These are phyloP conservation scores for Yamadazyma atlantica DNA, from an alignment of 1,139 yeast species.

Conservation along the genomic window DNA sequence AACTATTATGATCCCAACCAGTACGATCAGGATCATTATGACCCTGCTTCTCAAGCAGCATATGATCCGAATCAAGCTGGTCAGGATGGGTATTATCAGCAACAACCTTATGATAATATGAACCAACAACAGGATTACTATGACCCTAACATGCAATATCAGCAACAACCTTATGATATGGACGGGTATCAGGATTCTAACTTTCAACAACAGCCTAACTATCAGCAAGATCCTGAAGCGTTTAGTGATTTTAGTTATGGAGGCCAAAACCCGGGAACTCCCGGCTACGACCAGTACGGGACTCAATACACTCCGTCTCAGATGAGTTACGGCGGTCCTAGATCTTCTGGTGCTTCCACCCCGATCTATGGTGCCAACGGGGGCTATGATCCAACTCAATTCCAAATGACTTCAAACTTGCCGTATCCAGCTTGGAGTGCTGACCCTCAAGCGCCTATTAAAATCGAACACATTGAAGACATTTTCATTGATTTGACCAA, in stretches of 20 bases:
- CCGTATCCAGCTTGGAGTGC: conserved; percentile 98
- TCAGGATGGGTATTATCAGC: conserved; percentile 49
- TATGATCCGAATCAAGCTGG: conserved; percentile 46
- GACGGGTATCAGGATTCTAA: conserved; percentile 46
- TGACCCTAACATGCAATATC: conserved; percentile 54
- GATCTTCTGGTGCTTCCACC: conserved; percentile 93
- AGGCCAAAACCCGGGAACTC: conserved; percentile 66
- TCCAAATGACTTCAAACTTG: conserved; percentile 56
- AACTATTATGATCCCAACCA: conserved; percentile 50
- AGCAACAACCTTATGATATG: conserved; percentile 50
- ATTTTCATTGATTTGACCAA: conserved; percentile 86
- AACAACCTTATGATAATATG: conserved; percentile 40
- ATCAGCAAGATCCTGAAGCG: conserved; percentile 67
- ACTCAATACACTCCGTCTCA: conserved; percentile 81
- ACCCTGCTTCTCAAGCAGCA: too few relatives aligned
- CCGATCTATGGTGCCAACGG: conserved; percentile 81
- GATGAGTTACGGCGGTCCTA: conserved; percentile 72
- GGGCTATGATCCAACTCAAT: conserved; percentile 70
- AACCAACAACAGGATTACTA: conserved; percentile 39
- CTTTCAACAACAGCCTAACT: conserved; percentile 48
- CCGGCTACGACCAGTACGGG: conserved; percentile 74
- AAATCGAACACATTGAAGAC: conserved; percentile 86
- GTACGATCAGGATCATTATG: conserved; percentile 32
- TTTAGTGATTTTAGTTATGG: conserved; percentile 78
- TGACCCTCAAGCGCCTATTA: conserved; percentile 79